phyloP scores from a whole-genome alignment of 2,329 filamentous ascomycete species.

The Leptographium galeiforme region DNA sequence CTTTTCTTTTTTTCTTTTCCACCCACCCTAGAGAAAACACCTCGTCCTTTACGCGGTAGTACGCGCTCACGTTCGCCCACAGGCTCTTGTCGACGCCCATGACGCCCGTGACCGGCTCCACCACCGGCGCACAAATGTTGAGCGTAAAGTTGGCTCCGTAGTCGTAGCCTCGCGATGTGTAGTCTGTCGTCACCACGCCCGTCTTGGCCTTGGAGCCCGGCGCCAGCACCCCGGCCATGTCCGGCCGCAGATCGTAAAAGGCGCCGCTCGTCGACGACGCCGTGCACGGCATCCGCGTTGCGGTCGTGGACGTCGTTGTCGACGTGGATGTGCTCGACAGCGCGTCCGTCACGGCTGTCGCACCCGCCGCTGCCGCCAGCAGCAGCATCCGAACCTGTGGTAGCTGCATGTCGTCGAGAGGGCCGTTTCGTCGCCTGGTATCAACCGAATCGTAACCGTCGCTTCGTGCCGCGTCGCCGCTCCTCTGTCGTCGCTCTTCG shows the following conservation, averaged over 20 bases:
- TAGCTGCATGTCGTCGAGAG: too few species aligned
- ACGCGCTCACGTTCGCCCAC: slow-evolving; percentile 68
- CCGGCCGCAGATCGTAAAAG: slow-evolving; percentile 45
- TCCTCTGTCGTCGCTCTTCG: neutral
- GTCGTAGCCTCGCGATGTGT: slow-evolving; percentile 59
- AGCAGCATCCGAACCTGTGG: slow-evolving; percentile 1
- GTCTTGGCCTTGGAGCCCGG: slow-evolving; percentile 30
- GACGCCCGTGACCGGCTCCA: slow-evolving; percentile 49
- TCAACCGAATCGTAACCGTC: neutral
- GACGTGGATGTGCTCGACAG: slow-evolving; percentile 27
- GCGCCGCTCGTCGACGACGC: slow-evolving; percentile 41
- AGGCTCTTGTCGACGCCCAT: slow-evolving; percentile 46
- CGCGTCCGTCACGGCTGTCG: neutral
- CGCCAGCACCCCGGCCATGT: slow-evolving; percentile 31
- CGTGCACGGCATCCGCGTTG: slow-evolving; percentile 35
- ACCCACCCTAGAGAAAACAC: slow-evolving; percentile 63
- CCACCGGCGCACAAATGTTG: slow-evolving; percentile 68
- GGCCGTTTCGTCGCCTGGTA: too few species aligned
- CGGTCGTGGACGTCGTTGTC: slow-evolving; percentile 28
- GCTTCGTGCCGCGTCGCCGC: neutral
- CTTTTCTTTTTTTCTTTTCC: neutral
- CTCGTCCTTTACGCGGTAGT: slow-evolving; percentile 53
- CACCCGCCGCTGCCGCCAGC: neutral
- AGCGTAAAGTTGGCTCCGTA: slow-evolving; percentile 71
- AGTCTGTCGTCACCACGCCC: slow-evolving; percentile 32